Conservation (phyloP, 257 asterid species). For the Dorcoceras hygrometricum region DNA sequence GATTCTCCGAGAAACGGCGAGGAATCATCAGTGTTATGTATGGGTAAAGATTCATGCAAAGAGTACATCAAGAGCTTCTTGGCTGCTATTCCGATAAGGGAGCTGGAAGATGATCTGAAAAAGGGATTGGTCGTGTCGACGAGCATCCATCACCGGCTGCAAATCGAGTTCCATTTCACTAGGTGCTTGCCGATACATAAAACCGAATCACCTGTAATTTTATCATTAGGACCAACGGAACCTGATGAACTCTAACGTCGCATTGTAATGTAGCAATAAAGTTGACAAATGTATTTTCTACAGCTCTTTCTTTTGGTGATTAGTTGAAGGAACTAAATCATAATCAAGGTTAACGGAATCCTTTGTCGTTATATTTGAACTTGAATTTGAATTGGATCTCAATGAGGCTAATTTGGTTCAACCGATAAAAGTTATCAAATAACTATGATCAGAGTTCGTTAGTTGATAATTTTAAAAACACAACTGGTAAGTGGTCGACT, state of each 20-base stretch:
- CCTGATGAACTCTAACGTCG: slow-evolving; percentile 18
- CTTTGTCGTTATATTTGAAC: background rate
- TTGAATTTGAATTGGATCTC: background rate
- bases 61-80: slow-evolving; percentile 67
- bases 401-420: too few relatives aligned
- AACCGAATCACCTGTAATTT: slow-evolving; percentile 7
- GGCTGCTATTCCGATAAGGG: slow-evolving; percentile 68
- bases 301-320: background rate
- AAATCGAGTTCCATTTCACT: slow-evolving; percentile 60
- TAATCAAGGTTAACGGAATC: background rate
- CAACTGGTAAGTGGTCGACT: too few relatives aligned
- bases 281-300: background rate
- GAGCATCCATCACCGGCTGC: slow-evolving; percentile 63
- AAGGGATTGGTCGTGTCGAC: slow-evolving; percentile 53
- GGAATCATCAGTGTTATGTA: slow-evolving; percentile 32
- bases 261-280: background rate
- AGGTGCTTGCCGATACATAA: slow-evolving; percentile 26
- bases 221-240: slow-evolving; percentile 22
- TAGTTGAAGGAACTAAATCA: background rate
- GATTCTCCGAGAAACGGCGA: slow-evolving; percentile 20
- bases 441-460: too few relatives aligned
- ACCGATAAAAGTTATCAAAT: too few relatives aligned
- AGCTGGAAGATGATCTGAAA: slow-evolving; percentile 51
- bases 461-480: too few relatives aligned
- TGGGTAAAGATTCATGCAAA: slow-evolving; percentile 60